Percentiles rank a stretch among this genome's conserved stretches.
These are phyloP conservation scores for Musa balbisiana DNA, from an alignment of 202 grass and related monocot species.

Conservation along the genomic window DNA sequence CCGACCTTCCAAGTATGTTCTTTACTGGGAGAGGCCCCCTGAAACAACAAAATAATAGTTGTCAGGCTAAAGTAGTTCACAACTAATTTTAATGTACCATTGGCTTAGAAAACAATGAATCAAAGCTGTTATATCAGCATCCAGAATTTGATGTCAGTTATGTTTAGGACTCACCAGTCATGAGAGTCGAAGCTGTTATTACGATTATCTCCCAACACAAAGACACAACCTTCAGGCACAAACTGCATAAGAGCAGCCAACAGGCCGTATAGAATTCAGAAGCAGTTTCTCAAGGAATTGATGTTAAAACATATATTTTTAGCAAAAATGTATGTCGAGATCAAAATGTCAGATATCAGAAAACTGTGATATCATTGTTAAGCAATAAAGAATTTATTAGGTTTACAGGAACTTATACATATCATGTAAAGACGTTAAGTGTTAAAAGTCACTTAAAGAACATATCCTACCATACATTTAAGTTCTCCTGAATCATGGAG, in stretches of 20 bases:
- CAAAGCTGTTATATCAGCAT: no score
- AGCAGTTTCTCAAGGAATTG: neutral
- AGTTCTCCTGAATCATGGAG: no score
- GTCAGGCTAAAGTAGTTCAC: neutral
- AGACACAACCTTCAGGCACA: constrained; percentile 76
- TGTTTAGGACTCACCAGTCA: constrained; percentile 58
- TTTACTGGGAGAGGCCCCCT: constrained; percentile 86
- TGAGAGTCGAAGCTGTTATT: constrained; percentile 98
- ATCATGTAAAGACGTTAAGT: no score
- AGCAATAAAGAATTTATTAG: neutral
- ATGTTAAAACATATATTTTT: neutral
- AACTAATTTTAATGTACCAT: no score
- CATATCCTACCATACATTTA: no score
- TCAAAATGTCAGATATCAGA: neutral
- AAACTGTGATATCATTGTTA: neutral
- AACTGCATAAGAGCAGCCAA: constrained; percentile 20
- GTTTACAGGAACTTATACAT: no score
- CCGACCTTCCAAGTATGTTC: constrained; percentile 84
- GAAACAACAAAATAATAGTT: constrained; percentile 26
- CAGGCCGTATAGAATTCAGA: constrained; percentile 4
- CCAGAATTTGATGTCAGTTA: neutral
- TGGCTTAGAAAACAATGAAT: no score
- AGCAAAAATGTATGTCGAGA: neutral
- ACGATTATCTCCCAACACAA: constrained; percentile 89
- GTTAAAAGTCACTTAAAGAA: no score